Conservation (phyloP, 192 early-diverging fungal species). For the Pilaira anomala region DNA sequence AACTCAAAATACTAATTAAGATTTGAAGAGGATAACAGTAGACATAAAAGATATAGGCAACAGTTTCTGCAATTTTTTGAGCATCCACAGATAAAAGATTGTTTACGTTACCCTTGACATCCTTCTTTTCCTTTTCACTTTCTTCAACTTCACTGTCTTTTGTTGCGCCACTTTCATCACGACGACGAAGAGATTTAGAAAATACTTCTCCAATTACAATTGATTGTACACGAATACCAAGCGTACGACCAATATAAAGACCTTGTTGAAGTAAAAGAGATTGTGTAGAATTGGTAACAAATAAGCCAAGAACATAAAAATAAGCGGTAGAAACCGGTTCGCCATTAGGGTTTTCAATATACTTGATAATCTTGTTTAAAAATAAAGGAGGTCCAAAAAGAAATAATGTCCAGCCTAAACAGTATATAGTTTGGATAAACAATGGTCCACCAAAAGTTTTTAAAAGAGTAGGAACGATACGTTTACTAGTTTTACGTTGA, state of each 20-base stretch:
- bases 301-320: slow-evolving; percentile 57
- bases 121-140: slow-evolving; percentile 21
- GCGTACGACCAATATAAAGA: slow-evolving; percentile 62
- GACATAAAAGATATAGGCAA: slow-evolving; percentile 55
- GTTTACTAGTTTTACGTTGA: not conserved
- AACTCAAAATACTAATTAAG: slow-evolving; percentile 59
- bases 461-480: slow-evolving; percentile 9
- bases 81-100: slow-evolving; percentile 65
- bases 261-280: slow-evolving; percentile 49
- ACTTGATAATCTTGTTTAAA: slow-evolving; percentile 53
- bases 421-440: slow-evolving; percentile 33
- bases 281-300: slow-evolving; percentile 44
- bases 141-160: slow-evolving; percentile 2
- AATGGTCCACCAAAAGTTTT: slow-evolving; percentile 41
- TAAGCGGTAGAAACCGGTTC: slow-evolving; percentile 41
- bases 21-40: slow-evolving; percentile 68
- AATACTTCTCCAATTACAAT: slow-evolving; percentile 40
- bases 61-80: slow-evolving; percentile 50
- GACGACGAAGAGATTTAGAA: slow-evolving; percentile 35
- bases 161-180: slow-evolving; percentile 26
- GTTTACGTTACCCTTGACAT: slow-evolving; percentile 50
- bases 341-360: slow-evolving; percentile 40
- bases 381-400: slow-evolving; percentile 56
- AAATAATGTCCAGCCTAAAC: slow-evolving; percentile 21
- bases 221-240: slow-evolving; percentile 57